phyloP scores from a whole-genome alignment of 345 rosid genomes.

The Clarkia xantiana region DNA sequence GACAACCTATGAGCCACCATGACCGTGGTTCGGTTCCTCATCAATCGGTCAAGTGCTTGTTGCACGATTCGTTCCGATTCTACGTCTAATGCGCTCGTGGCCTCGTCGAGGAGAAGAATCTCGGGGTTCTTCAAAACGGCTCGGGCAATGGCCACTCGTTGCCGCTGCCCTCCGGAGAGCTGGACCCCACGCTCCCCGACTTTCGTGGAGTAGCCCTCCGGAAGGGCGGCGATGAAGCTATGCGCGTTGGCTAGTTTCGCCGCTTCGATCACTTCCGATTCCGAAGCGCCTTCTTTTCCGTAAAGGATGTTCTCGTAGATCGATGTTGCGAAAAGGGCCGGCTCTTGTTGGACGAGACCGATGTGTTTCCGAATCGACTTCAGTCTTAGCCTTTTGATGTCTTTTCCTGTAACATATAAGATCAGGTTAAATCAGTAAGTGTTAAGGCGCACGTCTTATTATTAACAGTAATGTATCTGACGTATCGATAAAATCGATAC shows the following conservation, averaged over 20 bases:
- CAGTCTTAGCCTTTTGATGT: conserved; percentile 50
- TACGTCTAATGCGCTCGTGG: conserved; percentile 75
- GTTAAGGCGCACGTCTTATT: neutral
- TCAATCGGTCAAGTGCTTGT: conserved; percentile 80
- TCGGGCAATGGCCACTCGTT: conserved; percentile 82
- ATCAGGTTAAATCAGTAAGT: neutral
- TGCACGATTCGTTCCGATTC: conserved; percentile 84
- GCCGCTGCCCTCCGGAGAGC: conserved; percentile 85
- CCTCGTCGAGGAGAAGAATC: conserved; percentile 82
- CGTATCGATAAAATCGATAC: neutral
- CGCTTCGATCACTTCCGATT: conserved; percentile 67
- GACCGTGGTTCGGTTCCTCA: conserved; percentile 66
- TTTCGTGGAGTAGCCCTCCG: conserved; percentile 74
- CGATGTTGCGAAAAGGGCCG: conserved; percentile 76
- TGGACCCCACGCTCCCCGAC: conserved; percentile 91
- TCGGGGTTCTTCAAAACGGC: conserved; percentile 82
- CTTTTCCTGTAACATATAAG: conserved; percentile 40
- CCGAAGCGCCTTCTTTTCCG: conserved; percentile 68
- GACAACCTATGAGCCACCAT: conserved; percentile 92
- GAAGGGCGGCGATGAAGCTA: conserved; percentile 65
- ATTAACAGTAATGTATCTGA: neutral
- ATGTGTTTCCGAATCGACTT: conserved; percentile 66
- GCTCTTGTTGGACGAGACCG: conserved; percentile 90
- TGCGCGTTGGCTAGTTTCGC: conserved; percentile 85
- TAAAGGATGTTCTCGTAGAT: conserved; percentile 81